Evolutionary conservation across 768 basidiomycete genomes (phyloP).

Genomic region (Termitomyces sp.): DNA sequence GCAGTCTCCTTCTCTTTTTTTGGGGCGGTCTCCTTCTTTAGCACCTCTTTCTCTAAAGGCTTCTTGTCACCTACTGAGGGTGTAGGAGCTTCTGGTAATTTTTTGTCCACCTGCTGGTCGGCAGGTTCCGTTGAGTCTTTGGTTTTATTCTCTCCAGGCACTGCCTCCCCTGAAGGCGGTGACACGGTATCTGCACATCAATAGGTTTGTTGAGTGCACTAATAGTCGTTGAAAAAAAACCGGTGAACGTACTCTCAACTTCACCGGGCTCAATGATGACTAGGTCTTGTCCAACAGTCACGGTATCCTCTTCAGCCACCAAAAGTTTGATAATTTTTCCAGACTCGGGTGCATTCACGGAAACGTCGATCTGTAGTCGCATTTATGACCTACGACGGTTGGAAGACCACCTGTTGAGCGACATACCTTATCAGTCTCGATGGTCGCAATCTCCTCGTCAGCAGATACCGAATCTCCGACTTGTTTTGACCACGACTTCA

Average conservation of each 20-base stretch:
- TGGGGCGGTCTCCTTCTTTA: conserved; percentile 22
- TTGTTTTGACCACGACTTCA: conserved; percentile 92
- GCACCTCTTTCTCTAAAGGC: conserved; percentile 27
- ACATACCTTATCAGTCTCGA: conserved; percentile 96
- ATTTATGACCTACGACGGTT: conserved; percentile 1
- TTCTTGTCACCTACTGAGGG: conserved; percentile 31
- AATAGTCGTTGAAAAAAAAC: neutral
- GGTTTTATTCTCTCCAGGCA: conserved; percentile 21
- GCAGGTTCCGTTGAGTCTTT: conserved; percentile 39
- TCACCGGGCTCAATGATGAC: conserved; percentile 87
- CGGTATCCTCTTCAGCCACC: conserved; percentile 90
- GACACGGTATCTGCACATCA: conserved; percentile 19
- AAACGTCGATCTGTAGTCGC: conserved; percentile 82
- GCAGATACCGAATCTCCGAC: conserved; percentile 85
- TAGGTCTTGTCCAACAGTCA: conserved; percentile 90
- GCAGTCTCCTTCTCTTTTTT: conserved; percentile 25
- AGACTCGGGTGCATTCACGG: conserved; percentile 87
- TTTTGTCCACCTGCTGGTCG: conserved; percentile 44
- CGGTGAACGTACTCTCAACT: conserved; percentile 35
- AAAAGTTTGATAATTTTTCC: conserved; percentile 86
- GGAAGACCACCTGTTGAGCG: neutral
- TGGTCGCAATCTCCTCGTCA: conserved; percentile 96
- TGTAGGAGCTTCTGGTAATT: conserved; percentile 34
- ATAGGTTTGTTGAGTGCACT: neutral
- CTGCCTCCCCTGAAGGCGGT: conserved; percentile 27